Evolutionary conservation across 75 land plant species (phyloP), one percentile per base, ranked within the genome.

Genomic region (Pseudotsuga menziesii): DNA sequence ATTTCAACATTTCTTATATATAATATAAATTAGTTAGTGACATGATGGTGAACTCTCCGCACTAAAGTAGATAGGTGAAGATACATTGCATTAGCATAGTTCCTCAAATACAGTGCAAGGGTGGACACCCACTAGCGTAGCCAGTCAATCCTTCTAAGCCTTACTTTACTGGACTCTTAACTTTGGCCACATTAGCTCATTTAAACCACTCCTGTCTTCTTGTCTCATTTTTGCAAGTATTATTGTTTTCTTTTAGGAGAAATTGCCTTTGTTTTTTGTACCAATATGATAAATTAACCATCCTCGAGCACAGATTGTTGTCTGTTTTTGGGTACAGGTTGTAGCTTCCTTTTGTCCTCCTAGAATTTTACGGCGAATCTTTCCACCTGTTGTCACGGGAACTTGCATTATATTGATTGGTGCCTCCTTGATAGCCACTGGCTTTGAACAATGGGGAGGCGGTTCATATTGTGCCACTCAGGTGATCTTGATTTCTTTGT

Each of bases 371-470:
- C 71, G 77, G 25, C 72, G 82, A 5, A 39, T 84, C 41, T 84
- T 84, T 63, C 85, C 85, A 26, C 85, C 85, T 74, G 76, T 80
- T 56, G 85, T 84, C 58, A 84, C 83, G 7, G 83, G 85, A 14
- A 61, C 82, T 56, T 73, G n/a, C 77, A 59, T 84, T 16, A 80
- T 84, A 22, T 82, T 84, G 8, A 71, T 84, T 56, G 85, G 85
- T 15, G 78, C 74, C 58, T 73, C 85, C n/a, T 75, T 84, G 79
- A 67, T 84, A 41, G 69, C 83, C 48, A 72, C 80, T 2, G 82
- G 79, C 25, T 84, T 84, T 74, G 32, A 73, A 16, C 57, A 81
- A 14, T 84, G 85, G 85, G 85, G 85, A 22, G 85, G 85, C 15
- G 85, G 85, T 29, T 61, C 52, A 57, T 73, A 74, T 44, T 84